These are phyloP conservation scores for Chlamydomonas sphaeroides DNA, from an alignment of 139 green algal genomes.

Conservation along the genomic window DNA sequence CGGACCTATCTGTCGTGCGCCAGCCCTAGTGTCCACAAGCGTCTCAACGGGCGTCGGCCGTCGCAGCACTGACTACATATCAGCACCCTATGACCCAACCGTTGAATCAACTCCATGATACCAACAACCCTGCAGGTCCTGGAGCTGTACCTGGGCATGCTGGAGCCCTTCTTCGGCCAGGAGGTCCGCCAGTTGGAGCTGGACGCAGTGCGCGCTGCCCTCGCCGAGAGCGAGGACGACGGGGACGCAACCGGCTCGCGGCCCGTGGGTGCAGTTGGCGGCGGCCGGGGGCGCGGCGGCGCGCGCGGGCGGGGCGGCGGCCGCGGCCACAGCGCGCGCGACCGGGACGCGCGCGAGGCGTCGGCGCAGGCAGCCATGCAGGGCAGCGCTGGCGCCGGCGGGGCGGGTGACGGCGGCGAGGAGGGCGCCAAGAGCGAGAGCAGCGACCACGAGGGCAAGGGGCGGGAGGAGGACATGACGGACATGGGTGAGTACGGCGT, in stretches of 20 bases:
- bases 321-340: neutral
- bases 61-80: too few species aligned
- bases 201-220: constrained; percentile 6
- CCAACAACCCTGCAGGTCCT: too few species aligned
- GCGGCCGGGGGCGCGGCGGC: neutral
- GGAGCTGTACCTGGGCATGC: constrained; percentile 79
- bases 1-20: too few species aligned
- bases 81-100: too few species aligned
- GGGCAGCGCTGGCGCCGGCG: neutral
- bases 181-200: constrained; percentile 22
- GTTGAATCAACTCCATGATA: too few species aligned
- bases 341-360: neutral
- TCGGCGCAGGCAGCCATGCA: neutral
- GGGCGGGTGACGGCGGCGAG: neutral
- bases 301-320: neutral
- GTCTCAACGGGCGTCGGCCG: too few species aligned
- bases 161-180: constrained; percentile 90
- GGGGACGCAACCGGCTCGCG: constrained; percentile 26
- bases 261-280: neutral
- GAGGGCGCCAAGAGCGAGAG: constrained; percentile 37
- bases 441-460: constrained; percentile 49
- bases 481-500: constrained; percentile 42
- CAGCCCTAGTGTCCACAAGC: too few species aligned
- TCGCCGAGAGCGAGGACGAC: constrained; percentile 33
- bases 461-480: constrained; percentile 41